A percentile compares a stretch with the other conserved stretches of the same genome.
These are phyloP conservation scores for Hyaloscypha bicolor DNA, from an alignment of 495 filamentous ascomycete species.

Conservation along the genomic window DNA sequence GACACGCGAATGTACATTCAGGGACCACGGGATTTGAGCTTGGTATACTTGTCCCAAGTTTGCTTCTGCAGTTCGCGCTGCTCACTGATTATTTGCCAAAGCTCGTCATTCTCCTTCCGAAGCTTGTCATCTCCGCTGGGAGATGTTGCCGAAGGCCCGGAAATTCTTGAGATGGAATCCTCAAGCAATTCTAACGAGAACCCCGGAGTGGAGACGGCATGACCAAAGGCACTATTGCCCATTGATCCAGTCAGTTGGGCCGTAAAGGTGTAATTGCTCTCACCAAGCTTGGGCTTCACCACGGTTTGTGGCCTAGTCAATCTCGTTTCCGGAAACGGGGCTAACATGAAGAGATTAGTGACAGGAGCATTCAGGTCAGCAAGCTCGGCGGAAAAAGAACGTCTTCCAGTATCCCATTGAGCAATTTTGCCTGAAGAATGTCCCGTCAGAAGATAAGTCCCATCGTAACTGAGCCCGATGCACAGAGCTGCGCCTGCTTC, in stretches of 20 bases:
- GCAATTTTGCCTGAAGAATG: constrained; percentile 78
- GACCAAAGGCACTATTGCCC: constrained; percentile 21
- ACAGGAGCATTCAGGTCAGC: constrained; percentile 74
- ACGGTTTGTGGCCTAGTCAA: constrained; percentile 60
- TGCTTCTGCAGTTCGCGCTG: constrained; percentile 49
- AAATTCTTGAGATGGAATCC: constrained; percentile 41
- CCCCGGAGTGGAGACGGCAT: constrained; percentile 14
- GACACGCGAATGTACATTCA: constrained; percentile 21
- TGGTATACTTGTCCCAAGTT: constrained; percentile 45
- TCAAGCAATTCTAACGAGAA: constrained; percentile 36
- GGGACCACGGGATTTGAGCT: constrained; percentile 28
- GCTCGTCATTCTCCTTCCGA: constrained; percentile 50
- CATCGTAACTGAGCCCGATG: constrained; percentile 75
- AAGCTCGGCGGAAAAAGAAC: constrained; percentile 60
- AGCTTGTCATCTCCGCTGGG: constrained; percentile 43
- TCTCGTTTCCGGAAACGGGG: constrained; percentile 53
- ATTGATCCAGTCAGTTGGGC: constrained; percentile 57
- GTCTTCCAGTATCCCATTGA: constrained; percentile 74
- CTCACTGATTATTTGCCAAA: constrained; percentile 54
- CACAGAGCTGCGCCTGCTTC: constrained; percentile 64
- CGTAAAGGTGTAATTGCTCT: constrained; percentile 67
- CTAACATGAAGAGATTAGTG: constrained; percentile 73
- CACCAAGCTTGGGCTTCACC: constrained; percentile 71
- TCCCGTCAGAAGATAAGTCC: constrained; percentile 78
- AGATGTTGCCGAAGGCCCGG: constrained; percentile 31